Base-by-base conservation (phyloP, 2,329 filamentous ascomycete genomes). In the Arachnopeziza araneosa region DNA sequence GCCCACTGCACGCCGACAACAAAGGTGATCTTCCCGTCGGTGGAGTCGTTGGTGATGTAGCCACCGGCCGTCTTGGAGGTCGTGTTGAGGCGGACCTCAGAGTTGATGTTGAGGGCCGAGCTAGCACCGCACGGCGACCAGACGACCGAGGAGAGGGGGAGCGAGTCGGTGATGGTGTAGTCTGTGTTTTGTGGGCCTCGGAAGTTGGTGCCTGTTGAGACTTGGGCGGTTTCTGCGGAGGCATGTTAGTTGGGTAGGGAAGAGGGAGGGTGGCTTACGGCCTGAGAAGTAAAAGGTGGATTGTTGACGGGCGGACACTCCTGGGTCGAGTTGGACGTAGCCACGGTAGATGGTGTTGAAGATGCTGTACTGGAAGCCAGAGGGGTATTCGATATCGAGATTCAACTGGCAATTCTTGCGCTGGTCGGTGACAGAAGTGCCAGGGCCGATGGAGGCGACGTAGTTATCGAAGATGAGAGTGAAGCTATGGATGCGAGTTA, bases 401-500 rank as follows among this genome's bases (percentile, higher is more conserved):
- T 65, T 67, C 48, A 67, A 49, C n/a, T 67, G 65, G 54, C 65
- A 67, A 24, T 67, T 67, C 56, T 65, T 63, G 19, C 65, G 54
- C 51, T 50, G 60, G 22, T 67, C 51, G 12, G 60, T 51, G 10
- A 64, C 30, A 3, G 55, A 50, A 23, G 64, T 54, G 5, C 60
- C 59, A 6, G 61, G 63, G 17, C 65, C 65, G 30, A 65, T 65
- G 14, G 60, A 60, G 2, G 65, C 61, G 32, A 67, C 65, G 53
- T 63, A 67, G 55, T 59, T 48, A 32, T 67, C 66, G 21, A 67
- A 67, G 44, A 67, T 66, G 30, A 67, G 55, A 5, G 66, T 67
- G 55, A 67, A 66, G 23, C 63, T 65, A 30, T 23, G 14, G 5
- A 30, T 4, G 9, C 26, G 4, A 4, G 26, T 44, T 44, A 19